A percentile compares a stretch with the other conserved stretches of the same genome.
phyloP scores from a whole-genome alignment of 2,329 filamentous ascomycete species.

The Alternaria dauci region DNA sequence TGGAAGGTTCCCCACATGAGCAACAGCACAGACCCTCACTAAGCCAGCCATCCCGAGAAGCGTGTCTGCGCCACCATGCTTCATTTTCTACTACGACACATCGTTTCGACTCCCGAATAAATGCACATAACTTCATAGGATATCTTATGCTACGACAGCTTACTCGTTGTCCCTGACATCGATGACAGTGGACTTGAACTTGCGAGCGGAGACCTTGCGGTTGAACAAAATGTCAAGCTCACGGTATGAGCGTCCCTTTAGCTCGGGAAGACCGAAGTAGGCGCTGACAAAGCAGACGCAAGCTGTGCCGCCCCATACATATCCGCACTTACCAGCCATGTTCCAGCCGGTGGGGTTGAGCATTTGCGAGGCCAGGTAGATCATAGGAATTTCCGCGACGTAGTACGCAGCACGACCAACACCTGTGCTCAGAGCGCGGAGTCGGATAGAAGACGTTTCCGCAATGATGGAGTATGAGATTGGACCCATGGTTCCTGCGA shows the following conservation, averaged over 20 bases:
- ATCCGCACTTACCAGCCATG: conserved; percentile 44
- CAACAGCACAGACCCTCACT: not conserved
- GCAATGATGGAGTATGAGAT: conserved; percentile 72
- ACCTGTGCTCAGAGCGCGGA: conserved; percentile 69
- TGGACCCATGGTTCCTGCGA: conserved; percentile 69
- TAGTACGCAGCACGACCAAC: conserved; percentile 70
- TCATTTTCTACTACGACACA: not conserved
- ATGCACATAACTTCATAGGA: not conserved
- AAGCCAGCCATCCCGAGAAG: not conserved
- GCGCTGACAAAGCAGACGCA: conserved; percentile 62
- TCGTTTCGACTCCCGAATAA: not conserved
- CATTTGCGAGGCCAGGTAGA: conserved; percentile 65
- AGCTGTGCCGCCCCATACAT: conserved; percentile 54
- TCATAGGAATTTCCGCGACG: conserved; percentile 69
- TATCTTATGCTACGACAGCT: conserved; percentile 8
- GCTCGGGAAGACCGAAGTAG: conserved; percentile 63
- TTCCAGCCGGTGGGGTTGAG: conserved; percentile 57
- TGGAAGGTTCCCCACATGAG: not conserved
- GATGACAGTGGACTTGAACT: conserved; percentile 64
- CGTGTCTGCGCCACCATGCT: not conserved
- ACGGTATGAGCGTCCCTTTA: conserved; percentile 57
- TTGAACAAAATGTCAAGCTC: conserved; percentile 59
- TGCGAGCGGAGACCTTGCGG: conserved; percentile 60
- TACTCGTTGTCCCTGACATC: conserved; percentile 70
- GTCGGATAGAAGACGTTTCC: conserved; percentile 70